Evolutionary conservation across 306 rosid genomes (phyloP).

Genomic region (Datisca glomerata): DNA sequence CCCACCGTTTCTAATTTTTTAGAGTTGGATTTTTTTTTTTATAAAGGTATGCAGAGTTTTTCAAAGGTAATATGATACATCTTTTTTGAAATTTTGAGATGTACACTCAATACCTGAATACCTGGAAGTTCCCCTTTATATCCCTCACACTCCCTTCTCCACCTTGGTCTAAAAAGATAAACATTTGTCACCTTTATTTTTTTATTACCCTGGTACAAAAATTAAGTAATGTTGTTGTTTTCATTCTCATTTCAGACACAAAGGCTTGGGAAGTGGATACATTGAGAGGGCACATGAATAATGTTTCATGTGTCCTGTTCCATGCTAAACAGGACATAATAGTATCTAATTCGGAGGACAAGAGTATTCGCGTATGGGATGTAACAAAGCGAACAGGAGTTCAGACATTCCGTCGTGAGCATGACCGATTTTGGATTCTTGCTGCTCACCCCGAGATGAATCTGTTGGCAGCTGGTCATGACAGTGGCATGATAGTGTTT

Average conservation of each 20-base stretch:
- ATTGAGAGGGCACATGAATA: slow-evolving; percentile 88
- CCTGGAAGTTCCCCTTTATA: too few species aligned
- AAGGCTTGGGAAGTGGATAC: slow-evolving; percentile 97
- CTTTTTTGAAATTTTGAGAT: too few species aligned
- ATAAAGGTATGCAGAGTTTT: too few species aligned
- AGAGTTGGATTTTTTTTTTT: too few species aligned
- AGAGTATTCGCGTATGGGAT: slow-evolving; percentile 89
- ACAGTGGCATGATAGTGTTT: slow-evolving; percentile 87
- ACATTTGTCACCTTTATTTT: too few species aligned
- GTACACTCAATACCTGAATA: too few species aligned
- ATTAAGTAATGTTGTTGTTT: too few species aligned
- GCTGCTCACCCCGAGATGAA: slow-evolving; percentile 88
- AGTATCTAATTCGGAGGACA: slow-evolving; percentile 87
- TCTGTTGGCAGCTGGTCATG: slow-evolving; percentile 94
- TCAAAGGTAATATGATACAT: too few species aligned
- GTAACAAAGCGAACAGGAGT: slow-evolving; percentile 79
- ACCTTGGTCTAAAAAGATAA: too few species aligned
- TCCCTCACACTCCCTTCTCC: too few species aligned
- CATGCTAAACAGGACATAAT: slow-evolving; percentile 80
- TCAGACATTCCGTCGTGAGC: slow-evolving; percentile 87
- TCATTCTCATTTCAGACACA: slow-evolving; percentile 80
- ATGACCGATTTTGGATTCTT: slow-evolving; percentile 90
- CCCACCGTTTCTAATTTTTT: too few species aligned
- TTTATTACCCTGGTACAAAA: too few species aligned
- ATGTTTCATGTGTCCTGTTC: slow-evolving; percentile 81